Conservation (phyloP, 495 filamentous ascomycete genomes). For the Friedmanniomyces simplex region DNA sequence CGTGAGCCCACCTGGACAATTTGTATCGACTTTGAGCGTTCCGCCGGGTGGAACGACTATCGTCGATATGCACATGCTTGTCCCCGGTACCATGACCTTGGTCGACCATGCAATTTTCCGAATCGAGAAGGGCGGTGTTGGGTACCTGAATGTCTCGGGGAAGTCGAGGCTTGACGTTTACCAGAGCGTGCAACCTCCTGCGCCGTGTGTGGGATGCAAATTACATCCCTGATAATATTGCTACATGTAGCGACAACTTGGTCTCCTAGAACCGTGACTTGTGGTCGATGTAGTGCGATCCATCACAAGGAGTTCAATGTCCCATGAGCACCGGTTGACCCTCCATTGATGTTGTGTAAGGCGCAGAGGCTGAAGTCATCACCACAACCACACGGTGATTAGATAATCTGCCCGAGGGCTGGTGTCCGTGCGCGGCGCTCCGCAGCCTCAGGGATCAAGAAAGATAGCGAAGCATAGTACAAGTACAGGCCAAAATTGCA, state of each 20-base stretch:
- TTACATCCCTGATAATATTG: slow-evolving; percentile 1
- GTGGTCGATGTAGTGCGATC: background rate
- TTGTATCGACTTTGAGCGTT: slow-evolving; percentile 1
- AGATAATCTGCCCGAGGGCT: too few species aligned
- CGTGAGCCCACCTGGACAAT: background rate
- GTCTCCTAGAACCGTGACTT: background rate
- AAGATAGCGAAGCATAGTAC: background rate
- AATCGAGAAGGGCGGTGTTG: slow-evolving; percentile 1
- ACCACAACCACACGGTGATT: too few species aligned
- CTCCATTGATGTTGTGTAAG: background rate
- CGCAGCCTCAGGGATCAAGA: background rate
- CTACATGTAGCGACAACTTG: background rate
- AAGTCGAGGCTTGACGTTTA: slow-evolving; percentile 1
- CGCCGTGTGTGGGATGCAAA: slow-evolving; percentile 3
- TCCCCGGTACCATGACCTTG: background rate
- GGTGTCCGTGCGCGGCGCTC: too few species aligned
- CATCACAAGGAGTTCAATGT: background rate
- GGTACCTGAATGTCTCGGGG: slow-evolving; percentile 2
- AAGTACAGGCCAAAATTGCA: background rate
- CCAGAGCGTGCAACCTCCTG: slow-evolving; percentile 1
- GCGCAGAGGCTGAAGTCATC: too few species aligned
- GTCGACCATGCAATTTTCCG: slow-evolving; percentile 5
- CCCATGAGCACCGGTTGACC: background rate
- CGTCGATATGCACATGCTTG: slow-evolving; percentile 1
- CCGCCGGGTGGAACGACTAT: slow-evolving; percentile 2